Evolutionary conservation across 441 rosid genomes (phyloP).

Genomic region (Gossypium gossypioides): DNA sequence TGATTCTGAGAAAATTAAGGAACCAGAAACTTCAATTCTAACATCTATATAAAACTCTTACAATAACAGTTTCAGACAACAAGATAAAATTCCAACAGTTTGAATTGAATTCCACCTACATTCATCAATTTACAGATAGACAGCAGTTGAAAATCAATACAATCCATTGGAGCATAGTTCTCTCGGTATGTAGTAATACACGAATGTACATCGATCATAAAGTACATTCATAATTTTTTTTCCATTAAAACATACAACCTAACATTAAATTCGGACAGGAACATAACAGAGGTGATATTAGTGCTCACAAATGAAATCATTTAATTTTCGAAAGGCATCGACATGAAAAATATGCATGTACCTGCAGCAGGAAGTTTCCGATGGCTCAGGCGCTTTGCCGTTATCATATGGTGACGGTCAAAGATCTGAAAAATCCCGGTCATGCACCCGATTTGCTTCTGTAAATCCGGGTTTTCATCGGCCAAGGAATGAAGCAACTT

Average conservation of each 20-base stretch:
- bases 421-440: slow-evolving; percentile 78
- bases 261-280: background rate
- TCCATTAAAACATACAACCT: background rate
- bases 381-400: slow-evolving; percentile 39
- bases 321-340: too few species aligned
- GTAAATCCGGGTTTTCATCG: slow-evolving; percentile 80
- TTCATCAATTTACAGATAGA: slow-evolving; percentile 3
- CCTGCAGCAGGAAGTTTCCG: slow-evolving; percentile 58
- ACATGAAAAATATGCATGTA: slow-evolving; percentile 9
- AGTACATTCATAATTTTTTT: background rate
- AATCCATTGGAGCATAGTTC: background rate
- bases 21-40: background rate
- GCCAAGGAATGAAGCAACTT: slow-evolving; percentile 78
- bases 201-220: background rate
- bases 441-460: slow-evolving; percentile 92
- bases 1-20: background rate
- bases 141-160: slow-evolving; percentile 8
- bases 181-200: background rate
- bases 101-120: background rate
- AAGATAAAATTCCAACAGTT: background rate
- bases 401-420: slow-evolving; percentile 56
- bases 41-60: slow-evolving; percentile 1
- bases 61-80: background rate
- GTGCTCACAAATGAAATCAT: background rate
- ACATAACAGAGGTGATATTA: background rate